phyloP scores from a whole-genome alignment of 140 eudicot species.

The Erigeron philadelphicus region DNA sequence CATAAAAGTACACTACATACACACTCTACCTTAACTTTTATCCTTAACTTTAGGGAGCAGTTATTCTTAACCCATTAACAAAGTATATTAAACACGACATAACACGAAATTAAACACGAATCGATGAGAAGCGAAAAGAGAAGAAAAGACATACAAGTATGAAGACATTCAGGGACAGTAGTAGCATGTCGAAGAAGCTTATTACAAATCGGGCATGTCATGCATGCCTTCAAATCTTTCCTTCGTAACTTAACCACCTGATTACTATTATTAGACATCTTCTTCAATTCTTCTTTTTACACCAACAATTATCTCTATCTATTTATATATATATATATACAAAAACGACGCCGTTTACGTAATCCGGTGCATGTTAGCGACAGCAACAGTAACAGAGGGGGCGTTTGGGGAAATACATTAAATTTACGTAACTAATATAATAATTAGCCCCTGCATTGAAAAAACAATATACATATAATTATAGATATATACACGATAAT shows the following conservation, averaged over 20 bases:
- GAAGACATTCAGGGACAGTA: constrained; percentile 81
- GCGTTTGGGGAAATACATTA: constrained; percentile 23
- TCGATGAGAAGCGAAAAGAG: not conserved
- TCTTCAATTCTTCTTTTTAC: constrained; percentile 9
- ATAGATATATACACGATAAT: too few relatives aligned
- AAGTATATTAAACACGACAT: too few relatives aligned
- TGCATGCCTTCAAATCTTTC: constrained; percentile 72
- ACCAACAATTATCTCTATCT: not conserved
- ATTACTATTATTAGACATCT: constrained; percentile 44
- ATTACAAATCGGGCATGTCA: constrained; percentile 85
- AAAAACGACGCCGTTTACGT: constrained; percentile 19
- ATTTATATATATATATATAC: constrained; percentile 1
- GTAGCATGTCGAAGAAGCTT: constrained; percentile 70
- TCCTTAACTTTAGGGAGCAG: too few relatives aligned
- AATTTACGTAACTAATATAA: constrained; percentile 36
- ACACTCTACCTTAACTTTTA: too few relatives aligned
- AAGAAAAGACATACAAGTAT: constrained; percentile 57
- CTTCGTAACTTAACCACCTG: constrained; percentile 56
- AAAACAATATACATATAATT: constrained; percentile 11
- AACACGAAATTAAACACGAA: too few relatives aligned
- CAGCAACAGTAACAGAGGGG: not conserved
- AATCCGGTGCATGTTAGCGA: constrained; percentile 58
- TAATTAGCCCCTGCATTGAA: constrained; percentile 37
- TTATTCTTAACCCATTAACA: too few relatives aligned
- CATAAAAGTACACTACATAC: too few relatives aligned